Conservation (phyloP, 2,329 filamentous ascomycete genomes). For the Capronia coronata region DNA sequence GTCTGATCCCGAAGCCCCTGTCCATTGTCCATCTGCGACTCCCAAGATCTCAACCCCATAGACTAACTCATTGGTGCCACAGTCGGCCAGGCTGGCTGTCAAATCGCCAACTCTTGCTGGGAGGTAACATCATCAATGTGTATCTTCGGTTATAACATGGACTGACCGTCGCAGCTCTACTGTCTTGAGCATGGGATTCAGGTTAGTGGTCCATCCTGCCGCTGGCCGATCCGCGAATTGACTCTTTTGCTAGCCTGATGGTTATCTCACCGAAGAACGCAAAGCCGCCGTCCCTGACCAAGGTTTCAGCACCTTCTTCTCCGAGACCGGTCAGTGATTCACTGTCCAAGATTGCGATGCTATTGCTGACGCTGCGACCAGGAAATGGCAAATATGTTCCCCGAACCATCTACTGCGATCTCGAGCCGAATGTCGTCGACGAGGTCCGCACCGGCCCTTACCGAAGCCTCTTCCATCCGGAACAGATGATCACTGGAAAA, state of each 20-base stretch:
- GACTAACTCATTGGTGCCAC: constrained; percentile 51
- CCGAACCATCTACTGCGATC: constrained; percentile 98
- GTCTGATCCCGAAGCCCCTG: constrained; percentile 23
- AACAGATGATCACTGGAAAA: constrained; percentile 99
- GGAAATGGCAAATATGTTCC: constrained; percentile 98
- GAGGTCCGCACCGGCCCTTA: constrained; percentile 97
- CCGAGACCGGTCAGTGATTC: constrained; percentile 76
- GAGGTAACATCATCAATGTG: constrained; percentile 62
- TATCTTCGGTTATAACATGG: constrained; percentile 16
- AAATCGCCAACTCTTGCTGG: constrained; percentile 99
- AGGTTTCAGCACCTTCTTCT: constrained; percentile 99
- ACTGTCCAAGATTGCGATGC: constrained; percentile 20
- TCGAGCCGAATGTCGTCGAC: constrained; percentile 98
- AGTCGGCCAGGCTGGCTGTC: constrained; percentile 99
- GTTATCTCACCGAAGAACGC: constrained; percentile 96
- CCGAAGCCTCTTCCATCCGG: constrained; percentile 94
- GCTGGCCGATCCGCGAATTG: constrained; percentile 20
- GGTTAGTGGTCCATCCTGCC: constrained; percentile 53
- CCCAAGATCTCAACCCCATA: constrained; percentile 20
- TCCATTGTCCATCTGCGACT: constrained; percentile 16
- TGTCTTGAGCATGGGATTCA: constrained; percentile 99
- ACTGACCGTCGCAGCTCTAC: constrained; percentile 68
- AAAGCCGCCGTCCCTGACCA: constrained; percentile 89
- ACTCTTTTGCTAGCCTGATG: constrained; percentile 68
- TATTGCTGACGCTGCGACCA: constrained; percentile 36